Percentiles rank a stretch among this genome's conserved stretches.
phyloP scores from a whole-genome alignment of 352 stramenopile genomes.

The Phytophthora kernoviae region DNA sequence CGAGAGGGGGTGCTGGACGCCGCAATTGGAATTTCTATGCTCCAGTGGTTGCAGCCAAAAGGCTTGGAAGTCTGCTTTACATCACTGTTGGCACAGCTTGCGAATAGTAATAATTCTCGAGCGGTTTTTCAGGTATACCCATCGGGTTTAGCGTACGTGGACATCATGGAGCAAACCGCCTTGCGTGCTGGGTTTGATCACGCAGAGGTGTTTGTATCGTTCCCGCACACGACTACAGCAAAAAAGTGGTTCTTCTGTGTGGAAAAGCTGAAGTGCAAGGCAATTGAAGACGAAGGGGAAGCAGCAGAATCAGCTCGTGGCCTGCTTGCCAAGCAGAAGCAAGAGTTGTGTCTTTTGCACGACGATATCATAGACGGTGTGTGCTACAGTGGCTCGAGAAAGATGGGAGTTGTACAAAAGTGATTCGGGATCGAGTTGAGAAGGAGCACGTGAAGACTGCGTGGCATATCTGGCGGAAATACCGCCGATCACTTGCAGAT shows the following conservation, averaged over 20 bases:
- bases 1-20: constrained; percentile 44
- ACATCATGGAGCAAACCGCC: constrained; percentile 63
- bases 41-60: constrained; percentile 76
- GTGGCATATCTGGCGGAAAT: constrained; percentile 80
- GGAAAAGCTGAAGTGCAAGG: constrained; percentile 23
- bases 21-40: constrained; percentile 82
- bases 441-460: constrained; percentile 70
- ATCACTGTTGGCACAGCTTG: constrained; percentile 47
- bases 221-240: constrained; percentile 64
- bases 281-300: constrained; percentile 10
- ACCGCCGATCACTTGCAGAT: constrained; percentile 37
- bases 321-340: not conserved
- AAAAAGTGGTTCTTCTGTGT: constrained; percentile 82
- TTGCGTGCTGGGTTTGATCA: constrained; percentile 47
- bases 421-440: constrained; percentile 51
- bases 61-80: constrained; percentile 66
- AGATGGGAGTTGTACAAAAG: constrained; percentile 8
- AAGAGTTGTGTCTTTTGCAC: constrained; percentile 55
- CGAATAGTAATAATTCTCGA: constrained; percentile 5
- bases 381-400: constrained; percentile 60
- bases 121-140: constrained; percentile 83
- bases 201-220: constrained; percentile 69
- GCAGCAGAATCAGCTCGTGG: too few relatives aligned
- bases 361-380: constrained; percentile 59
- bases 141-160: constrained; percentile 48